Conservation (phyloP, 2,329 filamentous ascomycete genomes). For the Xylaria sp. region DNA sequence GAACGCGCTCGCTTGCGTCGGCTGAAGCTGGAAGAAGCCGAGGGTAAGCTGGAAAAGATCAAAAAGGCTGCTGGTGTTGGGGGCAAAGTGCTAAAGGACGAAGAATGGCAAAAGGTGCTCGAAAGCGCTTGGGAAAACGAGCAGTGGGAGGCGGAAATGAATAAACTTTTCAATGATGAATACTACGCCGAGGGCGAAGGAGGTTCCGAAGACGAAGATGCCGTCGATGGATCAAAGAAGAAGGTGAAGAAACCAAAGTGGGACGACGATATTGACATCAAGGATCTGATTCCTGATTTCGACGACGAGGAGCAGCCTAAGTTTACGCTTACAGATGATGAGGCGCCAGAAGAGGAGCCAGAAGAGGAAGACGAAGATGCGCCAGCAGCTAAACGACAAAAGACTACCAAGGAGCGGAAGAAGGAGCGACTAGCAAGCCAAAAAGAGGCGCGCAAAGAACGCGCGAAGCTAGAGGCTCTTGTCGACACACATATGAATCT, state of each 20-base stretch:
- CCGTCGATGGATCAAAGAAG: conserved; percentile 59
- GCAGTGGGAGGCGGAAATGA: conserved; percentile 91
- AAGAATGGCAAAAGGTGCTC: conserved; percentile 84
- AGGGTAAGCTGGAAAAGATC: conserved; percentile 85
- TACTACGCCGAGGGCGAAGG: conserved; percentile 80
- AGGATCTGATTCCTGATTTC: conserved; percentile 87
- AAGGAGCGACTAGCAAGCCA: conserved; percentile 64
- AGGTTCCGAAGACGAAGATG: conserved; percentile 65
- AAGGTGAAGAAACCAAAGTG: conserved; percentile 83
- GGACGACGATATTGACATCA: conserved; percentile 98
- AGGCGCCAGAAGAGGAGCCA: conserved; percentile 49
- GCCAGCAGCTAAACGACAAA: conserved; percentile 60
- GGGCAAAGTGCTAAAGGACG: conserved; percentile 69
- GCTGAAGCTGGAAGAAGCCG: conserved; percentile 88
- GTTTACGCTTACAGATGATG: conserved; percentile 61
- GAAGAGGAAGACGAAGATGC: conserved; percentile 51
- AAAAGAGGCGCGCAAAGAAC: conserved; percentile 78
- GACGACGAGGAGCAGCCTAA: conserved; percentile 67
- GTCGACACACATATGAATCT: conserved; percentile 83
- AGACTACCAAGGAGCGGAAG: conserved; percentile 65
- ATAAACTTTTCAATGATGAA: conserved; percentile 81
- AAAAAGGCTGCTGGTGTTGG: conserved; percentile 84
- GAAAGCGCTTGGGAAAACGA: conserved; percentile 89
- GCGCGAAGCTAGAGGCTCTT: conserved; percentile 81
- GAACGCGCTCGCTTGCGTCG: conserved; percentile 85